Percentiles rank a stretch among this genome's conserved stretches.
These are phyloP conservation scores for Cardamine occulta DNA, from an alignment of 345 rosid species.

Conservation along the genomic window DNA sequence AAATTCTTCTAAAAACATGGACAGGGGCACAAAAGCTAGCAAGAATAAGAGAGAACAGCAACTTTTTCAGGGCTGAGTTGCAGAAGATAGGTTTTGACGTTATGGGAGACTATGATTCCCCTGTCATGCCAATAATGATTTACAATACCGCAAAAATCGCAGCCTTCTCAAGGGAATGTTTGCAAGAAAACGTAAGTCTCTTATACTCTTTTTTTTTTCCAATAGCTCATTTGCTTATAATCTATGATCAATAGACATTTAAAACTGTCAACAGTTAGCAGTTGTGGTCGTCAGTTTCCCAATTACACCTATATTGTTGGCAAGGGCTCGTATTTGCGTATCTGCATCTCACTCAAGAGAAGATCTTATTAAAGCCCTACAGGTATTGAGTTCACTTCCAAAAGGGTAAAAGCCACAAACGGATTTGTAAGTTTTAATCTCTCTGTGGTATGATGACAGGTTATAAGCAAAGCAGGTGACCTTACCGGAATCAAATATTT, in stretches of 20 bases:
- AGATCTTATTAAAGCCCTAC: conserved; percentile 69
- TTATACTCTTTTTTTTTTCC: neutral
- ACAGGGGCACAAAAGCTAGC: conserved; percentile 91
- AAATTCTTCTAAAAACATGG: neutral
- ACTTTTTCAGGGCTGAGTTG: conserved; percentile 90
- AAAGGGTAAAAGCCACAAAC: neutral
- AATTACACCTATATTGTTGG: conserved; percentile 71
- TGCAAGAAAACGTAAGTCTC: conserved; percentile 65
- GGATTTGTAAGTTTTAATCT: neutral
- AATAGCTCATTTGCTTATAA: neutral
- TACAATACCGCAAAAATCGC: conserved; percentile 98
- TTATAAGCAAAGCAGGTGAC: conserved; percentile 76
- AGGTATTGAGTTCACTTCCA: conserved; percentile 48
- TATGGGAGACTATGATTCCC: conserved; percentile 95
- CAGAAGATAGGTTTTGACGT: conserved; percentile 96
- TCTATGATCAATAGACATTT: neutral
- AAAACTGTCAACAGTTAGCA: conserved; percentile 50
- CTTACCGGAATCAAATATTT: conserved; percentile 80
- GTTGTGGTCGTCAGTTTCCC: conserved; percentile 68
- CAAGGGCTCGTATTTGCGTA: conserved; percentile 84
- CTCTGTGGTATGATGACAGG: conserved; percentile 47
- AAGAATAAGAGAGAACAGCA: conserved; percentile 89
- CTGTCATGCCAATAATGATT: conserved; percentile 97
- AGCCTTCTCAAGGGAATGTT: conserved; percentile 93
- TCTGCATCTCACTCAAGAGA: conserved; percentile 78